Percentiles rank a stretch among this genome's conserved stretches.
These are phyloP conservation scores for Candida silvatica DNA, from an alignment of 805 yeast genomes.

Conservation along the genomic window DNA sequence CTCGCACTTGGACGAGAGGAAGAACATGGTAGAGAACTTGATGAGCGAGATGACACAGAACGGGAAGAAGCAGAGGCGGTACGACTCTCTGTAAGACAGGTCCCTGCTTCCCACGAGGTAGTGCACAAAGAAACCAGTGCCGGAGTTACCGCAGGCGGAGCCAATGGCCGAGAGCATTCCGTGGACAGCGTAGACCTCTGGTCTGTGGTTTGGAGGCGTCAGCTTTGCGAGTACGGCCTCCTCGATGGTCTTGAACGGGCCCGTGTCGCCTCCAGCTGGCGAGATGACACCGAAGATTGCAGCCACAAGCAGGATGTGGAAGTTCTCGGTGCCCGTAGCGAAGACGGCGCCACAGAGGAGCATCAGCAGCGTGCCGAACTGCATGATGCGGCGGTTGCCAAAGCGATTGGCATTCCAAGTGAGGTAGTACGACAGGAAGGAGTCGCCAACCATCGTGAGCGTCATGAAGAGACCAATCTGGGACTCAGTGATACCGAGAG, in stretches of 20 bases:
- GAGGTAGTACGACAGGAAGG: slow-evolving; percentile 54
- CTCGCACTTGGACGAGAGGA: slow-evolving; percentile 49
- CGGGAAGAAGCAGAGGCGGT: slow-evolving; percentile 45
- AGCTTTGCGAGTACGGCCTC: slow-evolving; percentile 77
- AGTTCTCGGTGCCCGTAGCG: slow-evolving; percentile 42
- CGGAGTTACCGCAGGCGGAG: slow-evolving; percentile 61
- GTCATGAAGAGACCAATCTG: slow-evolving; percentile 77
- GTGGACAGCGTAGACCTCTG: slow-evolving; percentile 70
- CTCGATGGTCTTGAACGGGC: slow-evolving; percentile 82
- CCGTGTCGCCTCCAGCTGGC: slow-evolving; percentile 85
- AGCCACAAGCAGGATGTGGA: slow-evolving; percentile 48
- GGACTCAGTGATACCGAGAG: slow-evolving; percentile 44
- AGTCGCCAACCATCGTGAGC: slow-evolving; percentile 72
- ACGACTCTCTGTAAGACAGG: slow-evolving; percentile 34
- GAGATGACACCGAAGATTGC: slow-evolving; percentile 82
- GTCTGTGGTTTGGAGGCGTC: slow-evolving; percentile 54
- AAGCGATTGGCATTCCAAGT: slow-evolving; percentile 72
- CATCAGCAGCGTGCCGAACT: slow-evolving; percentile 63
- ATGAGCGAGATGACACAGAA: slow-evolving; percentile 47
- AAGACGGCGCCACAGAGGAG: slow-evolving; percentile 56
- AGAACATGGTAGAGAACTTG: slow-evolving; percentile 42
- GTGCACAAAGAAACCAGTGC: slow-evolving; percentile 54
- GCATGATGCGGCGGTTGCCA: slow-evolving; percentile 61
- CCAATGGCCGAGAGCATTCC: slow-evolving; percentile 65
- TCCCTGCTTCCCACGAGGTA: slow-evolving; percentile 24